Percentiles rank a stretch among this genome's conserved stretches.
phyloP scores from a whole-genome alignment of 805 yeast species.

The Brettanomyces anomalus region DNA sequence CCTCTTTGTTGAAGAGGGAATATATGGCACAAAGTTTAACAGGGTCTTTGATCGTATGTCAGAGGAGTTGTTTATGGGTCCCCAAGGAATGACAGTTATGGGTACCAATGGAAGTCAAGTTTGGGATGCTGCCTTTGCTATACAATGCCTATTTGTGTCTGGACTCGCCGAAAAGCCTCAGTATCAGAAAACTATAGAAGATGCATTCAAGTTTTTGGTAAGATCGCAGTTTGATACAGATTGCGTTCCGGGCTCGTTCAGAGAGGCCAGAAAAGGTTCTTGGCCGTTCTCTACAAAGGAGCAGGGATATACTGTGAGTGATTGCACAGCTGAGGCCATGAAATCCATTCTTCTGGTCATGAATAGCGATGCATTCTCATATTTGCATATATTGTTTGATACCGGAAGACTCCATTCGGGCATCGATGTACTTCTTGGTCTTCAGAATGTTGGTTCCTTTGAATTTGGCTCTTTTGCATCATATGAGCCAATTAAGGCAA shows the following conservation, averaged over 20 bases:
- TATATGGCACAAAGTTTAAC: slow-evolving; percentile 50
- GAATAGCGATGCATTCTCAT: slow-evolving; percentile 45
- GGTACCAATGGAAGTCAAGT: slow-evolving; percentile 98
- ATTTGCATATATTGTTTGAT: slow-evolving; percentile 31
- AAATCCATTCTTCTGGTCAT: slow-evolving; percentile 91
- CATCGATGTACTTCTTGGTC: slow-evolving; percentile 61
- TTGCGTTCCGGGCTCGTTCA: slow-evolving; percentile 64
- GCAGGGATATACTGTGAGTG: slow-evolving; percentile 95
- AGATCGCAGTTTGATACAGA: slow-evolving; percentile 81
- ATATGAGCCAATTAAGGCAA: slow-evolving; percentile 79
- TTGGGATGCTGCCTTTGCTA: slow-evolving; percentile 91
- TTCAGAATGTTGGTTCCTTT: slow-evolving; percentile 73
- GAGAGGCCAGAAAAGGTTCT: slow-evolving; percentile 81
- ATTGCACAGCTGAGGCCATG: slow-evolving; percentile 92
- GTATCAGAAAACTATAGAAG: slow-evolving; percentile 53
- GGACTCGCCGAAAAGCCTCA: slow-evolving; percentile 67
- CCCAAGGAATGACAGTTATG: slow-evolving; percentile 86
- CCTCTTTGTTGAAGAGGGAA: slow-evolving; percentile 61
- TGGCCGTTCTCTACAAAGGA: slow-evolving; percentile 96
- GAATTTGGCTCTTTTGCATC: slow-evolving; percentile 91
- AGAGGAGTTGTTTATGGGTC: slow-evolving; percentile 77
- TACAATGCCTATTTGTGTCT: slow-evolving; percentile 74
- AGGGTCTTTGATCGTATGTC: slow-evolving; percentile 50
- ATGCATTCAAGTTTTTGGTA: slow-evolving; percentile 62
- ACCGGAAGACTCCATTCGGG: slow-evolving; percentile 52